Evolutionary conservation across 2,329 filamentous ascomycete genomes (phyloP).

Genomic region (Pseudogymnoascus sp.): DNA sequence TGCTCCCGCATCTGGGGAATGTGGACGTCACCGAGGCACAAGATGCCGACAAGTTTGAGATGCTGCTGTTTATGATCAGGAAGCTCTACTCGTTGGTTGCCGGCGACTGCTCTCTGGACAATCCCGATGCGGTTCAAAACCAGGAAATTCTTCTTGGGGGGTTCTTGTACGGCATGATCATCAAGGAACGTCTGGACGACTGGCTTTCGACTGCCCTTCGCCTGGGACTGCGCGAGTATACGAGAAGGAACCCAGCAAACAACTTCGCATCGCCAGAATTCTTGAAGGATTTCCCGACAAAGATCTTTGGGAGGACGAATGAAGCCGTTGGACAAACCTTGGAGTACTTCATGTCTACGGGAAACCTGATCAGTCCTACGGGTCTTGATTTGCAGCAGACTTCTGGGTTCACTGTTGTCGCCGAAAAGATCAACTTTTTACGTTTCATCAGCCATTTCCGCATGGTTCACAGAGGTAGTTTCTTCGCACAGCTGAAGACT

Average conservation of each 20-base stretch:
- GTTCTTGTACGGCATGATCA: slow-evolving; percentile 86
- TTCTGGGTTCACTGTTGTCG: slow-evolving; percentile 91
- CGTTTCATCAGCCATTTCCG: slow-evolving; percentile 98
- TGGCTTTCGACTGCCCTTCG: slow-evolving; percentile 56
- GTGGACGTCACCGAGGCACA: slow-evolving; percentile 74
- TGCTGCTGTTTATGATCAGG: slow-evolving; percentile 90
- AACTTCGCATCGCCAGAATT: slow-evolving; percentile 74
- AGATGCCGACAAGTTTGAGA: slow-evolving; percentile 85
- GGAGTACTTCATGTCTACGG: slow-evolving; percentile 94
- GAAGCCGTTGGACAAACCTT: slow-evolving; percentile 80
- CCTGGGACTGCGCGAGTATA: slow-evolving; percentile 46
- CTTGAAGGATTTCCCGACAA: slow-evolving; percentile 66
- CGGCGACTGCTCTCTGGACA: slow-evolving; percentile 87
- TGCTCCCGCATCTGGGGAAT: slow-evolving; percentile 85
- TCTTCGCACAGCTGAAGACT: slow-evolving; percentile 96
- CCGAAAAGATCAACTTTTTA: slow-evolving; percentile 97
- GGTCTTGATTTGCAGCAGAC: slow-evolving; percentile 91
- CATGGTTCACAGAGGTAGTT: slow-evolving; percentile 97
- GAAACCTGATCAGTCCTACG: slow-evolving; percentile 83
- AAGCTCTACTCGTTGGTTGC: slow-evolving; percentile 92
- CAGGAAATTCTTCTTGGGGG: slow-evolving; percentile 92
- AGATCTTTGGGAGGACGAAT: slow-evolving; percentile 72
- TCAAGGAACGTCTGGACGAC: slow-evolving; percentile 92
- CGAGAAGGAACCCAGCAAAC: slow-evolving; percentile 48
- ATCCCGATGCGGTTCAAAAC: slow-evolving; percentile 92